Conservation (phyloP, 1,139 yeast species). For the Yamadazyma friedrichii region DNA sequence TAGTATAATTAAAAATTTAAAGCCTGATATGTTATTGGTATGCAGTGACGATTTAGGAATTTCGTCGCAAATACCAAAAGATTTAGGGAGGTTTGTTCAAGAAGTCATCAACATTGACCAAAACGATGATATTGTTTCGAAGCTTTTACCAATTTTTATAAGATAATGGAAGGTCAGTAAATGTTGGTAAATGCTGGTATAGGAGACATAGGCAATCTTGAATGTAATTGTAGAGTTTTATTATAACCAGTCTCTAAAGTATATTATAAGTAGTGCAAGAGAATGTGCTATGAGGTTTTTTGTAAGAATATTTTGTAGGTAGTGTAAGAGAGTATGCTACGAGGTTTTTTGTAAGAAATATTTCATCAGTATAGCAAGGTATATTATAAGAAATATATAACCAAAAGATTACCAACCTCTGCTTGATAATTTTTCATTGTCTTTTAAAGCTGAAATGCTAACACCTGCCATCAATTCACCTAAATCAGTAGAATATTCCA, state of each 20-base stretch:
- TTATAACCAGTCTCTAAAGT: no score
- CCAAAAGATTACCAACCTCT: slow-evolving; percentile 47
- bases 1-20: slow-evolving; percentile 39
- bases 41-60: slow-evolving; percentile 48
- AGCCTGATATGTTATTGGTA: slow-evolving; percentile 42
- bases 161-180: slow-evolving; percentile 6
- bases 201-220: background rate
- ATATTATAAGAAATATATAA: no score
- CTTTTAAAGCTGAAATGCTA: slow-evolving; percentile 50
- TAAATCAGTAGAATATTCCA: slow-evolving; percentile 72
- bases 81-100: slow-evolving; percentile 39
- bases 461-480: slow-evolving; percentile 78
- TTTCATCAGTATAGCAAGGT: background rate
- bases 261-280: no score
- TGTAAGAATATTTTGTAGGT: no score
- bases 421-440: slow-evolving; percentile 47
- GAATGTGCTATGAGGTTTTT: no score
- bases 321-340: no score
- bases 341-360: background rate
- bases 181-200: background rate
- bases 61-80: slow-evolving; percentile 29
- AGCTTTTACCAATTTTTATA: slow-evolving; percentile 14
- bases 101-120: slow-evolving; percentile 30
- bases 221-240: no score
- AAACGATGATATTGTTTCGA: slow-evolving; percentile 14